A percentile compares a stretch with the other conserved stretches of the same genome.
These are phyloP conservation scores for Apodospora peruviana DNA, from an alignment of 495 filamentous ascomycete species.

Conservation along the genomic window DNA sequence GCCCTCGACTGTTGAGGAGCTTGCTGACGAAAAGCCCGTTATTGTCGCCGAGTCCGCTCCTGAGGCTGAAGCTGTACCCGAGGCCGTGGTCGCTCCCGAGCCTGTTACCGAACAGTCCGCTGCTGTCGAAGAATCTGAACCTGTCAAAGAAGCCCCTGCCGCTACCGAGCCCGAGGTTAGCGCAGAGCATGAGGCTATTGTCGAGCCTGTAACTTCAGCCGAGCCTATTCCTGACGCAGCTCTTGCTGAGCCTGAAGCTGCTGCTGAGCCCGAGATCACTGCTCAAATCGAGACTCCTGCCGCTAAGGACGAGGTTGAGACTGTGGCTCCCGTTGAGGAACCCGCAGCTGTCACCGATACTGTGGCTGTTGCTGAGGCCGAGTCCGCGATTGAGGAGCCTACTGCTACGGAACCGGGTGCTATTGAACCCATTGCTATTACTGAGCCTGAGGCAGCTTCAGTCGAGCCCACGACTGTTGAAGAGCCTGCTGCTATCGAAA, in stretches of 20 bases:
- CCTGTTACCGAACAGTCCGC: background rate
- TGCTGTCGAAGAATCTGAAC: background rate
- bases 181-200: background rate
- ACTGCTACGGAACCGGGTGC: too few species aligned
- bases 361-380: too few species aligned
- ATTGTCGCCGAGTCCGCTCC: background rate
- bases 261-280: background rate
- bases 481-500: slow-evolving; percentile 4
- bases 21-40: background rate
- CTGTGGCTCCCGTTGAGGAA: background rate
- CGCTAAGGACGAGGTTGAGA: background rate
- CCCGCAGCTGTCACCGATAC: too few species aligned
- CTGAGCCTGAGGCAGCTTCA: background rate
- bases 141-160: background rate
- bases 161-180: background rate
- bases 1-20: background rate
- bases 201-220: background rate
- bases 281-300: too few species aligned
- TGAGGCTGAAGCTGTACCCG: too few species aligned
- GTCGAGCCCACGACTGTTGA: background rate
- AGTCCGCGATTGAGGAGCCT: too few species aligned
- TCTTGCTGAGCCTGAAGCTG: background rate
- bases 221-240: background rate
- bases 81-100: background rate
- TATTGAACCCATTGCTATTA: too few species aligned